These are phyloP conservation scores for Penicillium subrubescens DNA, from an alignment of 495 filamentous ascomycete species.

Conservation along the genomic window DNA sequence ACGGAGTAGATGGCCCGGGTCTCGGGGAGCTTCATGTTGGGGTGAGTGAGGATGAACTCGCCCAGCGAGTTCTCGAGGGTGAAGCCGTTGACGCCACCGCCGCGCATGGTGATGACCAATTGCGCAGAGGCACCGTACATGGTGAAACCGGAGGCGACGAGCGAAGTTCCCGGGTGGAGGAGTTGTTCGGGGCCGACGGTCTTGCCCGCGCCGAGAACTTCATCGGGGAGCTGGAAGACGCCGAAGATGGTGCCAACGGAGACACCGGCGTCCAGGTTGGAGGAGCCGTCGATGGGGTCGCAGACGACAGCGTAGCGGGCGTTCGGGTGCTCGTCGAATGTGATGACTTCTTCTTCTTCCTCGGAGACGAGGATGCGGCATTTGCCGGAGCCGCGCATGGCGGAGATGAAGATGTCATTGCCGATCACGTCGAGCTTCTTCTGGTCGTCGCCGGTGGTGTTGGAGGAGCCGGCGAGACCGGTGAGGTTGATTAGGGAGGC, in stretches of 20 bases:
- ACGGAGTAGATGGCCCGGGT: constrained; percentile 90
- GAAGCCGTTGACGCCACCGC: constrained; percentile 92
- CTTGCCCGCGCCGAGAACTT: constrained; percentile 58
- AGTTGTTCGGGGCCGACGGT: constrained; percentile 78
- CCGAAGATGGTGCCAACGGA: constrained; percentile 98
- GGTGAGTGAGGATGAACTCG: constrained; percentile 98
- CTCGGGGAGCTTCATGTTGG: constrained; percentile 84
- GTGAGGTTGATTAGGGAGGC: constrained; percentile 96
- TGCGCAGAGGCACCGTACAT: constrained; percentile 99
- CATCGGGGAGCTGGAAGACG: constrained; percentile 81
- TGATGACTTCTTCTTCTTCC: constrained; percentile 90
- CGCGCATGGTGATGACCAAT: constrained; percentile 95
- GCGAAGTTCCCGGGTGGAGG: constrained; percentile 82
- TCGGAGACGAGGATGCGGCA: constrained; percentile 91
- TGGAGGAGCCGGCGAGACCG: constrained; percentile 91
- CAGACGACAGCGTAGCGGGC: constrained; percentile 95
- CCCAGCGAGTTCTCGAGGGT: constrained; percentile 94
- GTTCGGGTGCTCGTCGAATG: constrained; percentile 74
- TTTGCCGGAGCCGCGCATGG: constrained; percentile 90
- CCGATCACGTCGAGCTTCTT: constrained; percentile 99
- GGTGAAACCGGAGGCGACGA: constrained; percentile 94
- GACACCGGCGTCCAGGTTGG: constrained; percentile 96
- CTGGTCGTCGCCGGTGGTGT: constrained; percentile 95
- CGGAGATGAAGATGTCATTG: constrained; percentile 94
- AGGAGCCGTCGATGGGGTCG: constrained; percentile 97